These are phyloP conservation scores for Cordia subcordata DNA, from an alignment of 257 asterid genomes.

Conservation along the genomic window DNA sequence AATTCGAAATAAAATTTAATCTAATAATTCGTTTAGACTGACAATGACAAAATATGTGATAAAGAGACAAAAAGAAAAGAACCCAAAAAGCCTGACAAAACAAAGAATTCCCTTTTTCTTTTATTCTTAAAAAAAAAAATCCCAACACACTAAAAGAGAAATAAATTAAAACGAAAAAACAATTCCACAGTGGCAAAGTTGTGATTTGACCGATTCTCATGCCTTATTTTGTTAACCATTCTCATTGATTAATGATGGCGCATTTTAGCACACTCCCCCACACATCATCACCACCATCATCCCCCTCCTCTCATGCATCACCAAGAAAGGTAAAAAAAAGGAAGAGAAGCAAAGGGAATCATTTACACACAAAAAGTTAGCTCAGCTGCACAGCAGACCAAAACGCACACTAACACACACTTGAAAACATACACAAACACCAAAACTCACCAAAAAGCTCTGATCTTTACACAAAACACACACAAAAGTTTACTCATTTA, in stretches of 20 bases:
- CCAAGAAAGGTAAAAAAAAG: constrained; percentile 22
- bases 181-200: constrained; percentile 51
- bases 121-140: too few species aligned
- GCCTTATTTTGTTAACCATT: constrained; percentile 39
- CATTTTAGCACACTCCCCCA: constrained; percentile 44
- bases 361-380: constrained; percentile 37
- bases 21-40: too few species aligned
- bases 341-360: constrained; percentile 35
- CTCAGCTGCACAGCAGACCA: too few species aligned
- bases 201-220: constrained; percentile 37
- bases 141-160: too few species aligned
- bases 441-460: constrained; percentile 20
- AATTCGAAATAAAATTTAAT: too few species aligned
- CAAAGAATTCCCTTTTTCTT: constrained; percentile 24
- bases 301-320: constrained; percentile 24
- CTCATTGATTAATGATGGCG: constrained; percentile 54
- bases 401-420: not conserved
- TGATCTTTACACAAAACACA: constrained; percentile 24
- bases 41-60: too few species aligned
- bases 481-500: not conserved
- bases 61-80: constrained; percentile 6
- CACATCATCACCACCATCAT: constrained; percentile 25
- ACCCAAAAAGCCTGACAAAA: constrained; percentile 29
- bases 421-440: not conserved
- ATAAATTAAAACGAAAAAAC: constrained; percentile 14